These are phyloP conservation scores for Saccharum spontaneum DNA, from an alignment of 176 grass and related monocot species.

Conservation along the genomic window DNA sequence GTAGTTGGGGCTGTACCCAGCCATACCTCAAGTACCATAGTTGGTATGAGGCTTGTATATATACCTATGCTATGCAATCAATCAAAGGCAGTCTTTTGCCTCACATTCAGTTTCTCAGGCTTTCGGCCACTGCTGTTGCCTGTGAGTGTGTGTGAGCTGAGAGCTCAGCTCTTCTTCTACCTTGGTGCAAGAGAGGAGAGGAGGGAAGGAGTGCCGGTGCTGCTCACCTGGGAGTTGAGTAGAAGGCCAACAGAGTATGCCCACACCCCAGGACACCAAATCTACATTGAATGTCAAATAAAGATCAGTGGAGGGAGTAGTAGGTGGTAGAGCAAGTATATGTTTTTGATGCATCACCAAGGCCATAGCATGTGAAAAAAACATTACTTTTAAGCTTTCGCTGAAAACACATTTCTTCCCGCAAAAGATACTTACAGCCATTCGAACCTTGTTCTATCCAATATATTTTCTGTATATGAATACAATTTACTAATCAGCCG, in stretches of 20 bases:
- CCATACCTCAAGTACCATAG: too few relatives aligned
- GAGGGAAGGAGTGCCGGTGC: too few relatives aligned
- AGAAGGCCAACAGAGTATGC: background rate
- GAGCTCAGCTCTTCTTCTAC: too few relatives aligned
- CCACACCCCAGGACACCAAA: background rate
- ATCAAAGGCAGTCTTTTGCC: too few relatives aligned
- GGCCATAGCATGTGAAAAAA: background rate
- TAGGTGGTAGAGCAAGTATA: background rate
- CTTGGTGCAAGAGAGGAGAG: too few relatives aligned
- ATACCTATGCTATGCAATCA: too few relatives aligned
- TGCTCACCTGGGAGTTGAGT: too few relatives aligned
- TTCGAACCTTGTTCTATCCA: background rate
- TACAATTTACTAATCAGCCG: conserved; percentile 22
- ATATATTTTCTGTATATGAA: conserved; percentile 17
- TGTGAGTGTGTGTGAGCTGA: too few relatives aligned
- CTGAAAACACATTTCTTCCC: background rate
- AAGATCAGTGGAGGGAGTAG: background rate
- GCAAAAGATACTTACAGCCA: background rate
- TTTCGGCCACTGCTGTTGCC: too few relatives aligned
- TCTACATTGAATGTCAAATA: background rate
- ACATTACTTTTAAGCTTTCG: background rate
- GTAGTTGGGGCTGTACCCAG: too few relatives aligned
- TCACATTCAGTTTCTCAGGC: too few relatives aligned
- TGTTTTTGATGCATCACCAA: background rate
- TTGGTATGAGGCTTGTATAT: too few relatives aligned